These are phyloP conservation scores for Aspergillus transmontanensis DNA, from an alignment of 2,329 filamentous ascomycete genomes.

Conservation along the genomic window DNA sequence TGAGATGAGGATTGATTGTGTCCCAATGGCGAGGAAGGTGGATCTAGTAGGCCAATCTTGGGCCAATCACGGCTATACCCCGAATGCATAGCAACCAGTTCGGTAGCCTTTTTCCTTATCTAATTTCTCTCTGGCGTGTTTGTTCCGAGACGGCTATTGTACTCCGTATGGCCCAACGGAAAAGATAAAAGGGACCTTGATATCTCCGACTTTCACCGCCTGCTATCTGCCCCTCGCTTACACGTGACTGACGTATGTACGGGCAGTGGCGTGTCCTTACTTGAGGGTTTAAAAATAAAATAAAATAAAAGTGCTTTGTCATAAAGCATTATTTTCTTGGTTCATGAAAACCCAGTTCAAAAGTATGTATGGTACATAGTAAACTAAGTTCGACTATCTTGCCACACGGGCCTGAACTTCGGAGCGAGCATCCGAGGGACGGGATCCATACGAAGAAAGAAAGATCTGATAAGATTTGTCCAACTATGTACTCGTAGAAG, in stretches of 20 bases:
- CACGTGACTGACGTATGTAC: background rate
- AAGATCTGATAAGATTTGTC: slow-evolving; percentile 20
- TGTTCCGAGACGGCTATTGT: slow-evolving; percentile 1
- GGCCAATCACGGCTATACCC: slow-evolving; percentile 12
- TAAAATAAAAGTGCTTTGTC: background rate
- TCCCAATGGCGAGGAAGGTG: slow-evolving; percentile 12
- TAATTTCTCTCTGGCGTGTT: slow-evolving; percentile 1
- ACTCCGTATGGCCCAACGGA: background rate
- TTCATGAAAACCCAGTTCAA: background rate
- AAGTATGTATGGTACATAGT: background rate
- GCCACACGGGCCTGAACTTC: background rate
- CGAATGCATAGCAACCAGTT: background rate
- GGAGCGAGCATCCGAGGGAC: background rate
- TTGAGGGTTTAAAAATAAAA: no score
- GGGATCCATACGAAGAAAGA: background rate
- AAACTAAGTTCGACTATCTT: background rate
- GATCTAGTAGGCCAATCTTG: slow-evolving; percentile 11
- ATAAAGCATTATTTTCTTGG: background rate
- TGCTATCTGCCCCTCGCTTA: background rate
- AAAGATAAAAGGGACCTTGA: slow-evolving; percentile 2
- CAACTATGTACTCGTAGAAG: background rate
- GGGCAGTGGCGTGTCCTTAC: background rate
- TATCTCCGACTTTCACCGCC: slow-evolving; percentile 4
- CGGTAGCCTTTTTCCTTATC: slow-evolving; percentile 9
- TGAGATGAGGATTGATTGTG: background rate